Percentiles rank a stretch among this genome's conserved stretches.
phyloP scores from a whole-genome alignment of 139 green algal genomes.

The Volvox reticuliferus region DNA sequence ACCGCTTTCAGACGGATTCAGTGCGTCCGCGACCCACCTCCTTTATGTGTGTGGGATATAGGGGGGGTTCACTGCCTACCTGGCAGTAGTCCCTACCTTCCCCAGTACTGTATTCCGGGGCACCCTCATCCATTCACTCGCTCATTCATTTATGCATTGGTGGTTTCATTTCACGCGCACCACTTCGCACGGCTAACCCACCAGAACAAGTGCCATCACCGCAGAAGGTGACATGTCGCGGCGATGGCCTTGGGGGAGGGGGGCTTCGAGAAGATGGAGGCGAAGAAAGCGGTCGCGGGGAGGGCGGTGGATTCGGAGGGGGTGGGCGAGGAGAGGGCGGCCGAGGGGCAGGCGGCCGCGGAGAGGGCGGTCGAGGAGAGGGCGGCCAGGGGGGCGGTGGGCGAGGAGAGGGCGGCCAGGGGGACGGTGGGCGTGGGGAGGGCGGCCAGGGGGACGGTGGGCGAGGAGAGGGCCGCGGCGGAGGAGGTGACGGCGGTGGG shows the following conservation, averaged over 20 bases:
- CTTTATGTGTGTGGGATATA: neutral
- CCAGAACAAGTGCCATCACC: conserved; percentile 15
- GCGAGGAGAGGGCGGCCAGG: neutral
- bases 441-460: too few relatives aligned
- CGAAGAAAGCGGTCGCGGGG: neutral
- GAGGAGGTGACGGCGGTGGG: neutral
- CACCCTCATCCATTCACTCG: too few relatives aligned
- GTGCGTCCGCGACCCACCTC: too few relatives aligned
- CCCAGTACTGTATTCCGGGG: too few relatives aligned
- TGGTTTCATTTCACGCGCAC: neutral
- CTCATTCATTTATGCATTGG: neutral
- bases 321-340: neutral
- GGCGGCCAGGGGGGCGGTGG: neutral
- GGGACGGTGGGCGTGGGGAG: neutral
- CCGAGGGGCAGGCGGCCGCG: neutral
- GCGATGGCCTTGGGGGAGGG: neutral
- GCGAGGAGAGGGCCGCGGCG: neutral
- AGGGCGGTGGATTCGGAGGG: neutral
- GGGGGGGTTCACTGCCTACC: neutral
- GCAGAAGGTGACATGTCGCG: neutral
- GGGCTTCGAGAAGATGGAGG: neutral
- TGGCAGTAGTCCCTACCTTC: neutral
- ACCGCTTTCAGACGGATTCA: neutral
- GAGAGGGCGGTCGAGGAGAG: neutral
- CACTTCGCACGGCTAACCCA: neutral